phyloP scores from a whole-genome alignment of 192 early-diverging fungal species.

The Podila verticillata region DNA sequence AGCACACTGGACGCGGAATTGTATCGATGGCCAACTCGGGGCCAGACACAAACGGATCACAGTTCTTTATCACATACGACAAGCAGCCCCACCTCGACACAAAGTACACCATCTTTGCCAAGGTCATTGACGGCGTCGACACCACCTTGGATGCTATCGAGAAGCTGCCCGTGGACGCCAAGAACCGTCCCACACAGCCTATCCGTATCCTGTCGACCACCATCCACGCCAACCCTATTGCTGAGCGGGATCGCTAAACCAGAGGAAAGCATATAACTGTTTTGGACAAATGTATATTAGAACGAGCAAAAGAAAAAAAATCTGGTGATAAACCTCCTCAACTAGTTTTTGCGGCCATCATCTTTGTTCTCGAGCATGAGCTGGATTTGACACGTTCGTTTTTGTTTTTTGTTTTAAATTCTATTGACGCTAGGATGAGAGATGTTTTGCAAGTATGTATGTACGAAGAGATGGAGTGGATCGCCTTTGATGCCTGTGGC shows the following conservation, averaged over 20 bases:
- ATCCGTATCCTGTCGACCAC: constrained; percentile 80
- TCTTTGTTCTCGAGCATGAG: no score
- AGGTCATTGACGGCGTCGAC: constrained; percentile 90
- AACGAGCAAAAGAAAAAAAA: no score
- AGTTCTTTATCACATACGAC: constrained; percentile 91
- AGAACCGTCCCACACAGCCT: constrained; percentile 81
- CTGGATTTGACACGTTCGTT: no score
- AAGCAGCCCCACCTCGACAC: constrained; percentile 89
- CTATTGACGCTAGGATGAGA: no score
- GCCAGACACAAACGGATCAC: constrained; percentile 89
- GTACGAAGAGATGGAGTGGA: no score
- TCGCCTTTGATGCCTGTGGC: no score
- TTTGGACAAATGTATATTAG: neutral
- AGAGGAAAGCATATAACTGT: neutral
- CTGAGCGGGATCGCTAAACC: constrained; percentile 65
- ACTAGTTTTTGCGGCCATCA: no score
- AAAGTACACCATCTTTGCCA: constrained; percentile 93
- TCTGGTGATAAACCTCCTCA: no score
- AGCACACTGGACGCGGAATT: constrained; percentile 89
- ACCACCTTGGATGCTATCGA: constrained; percentile 87
- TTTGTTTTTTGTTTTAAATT: no score
- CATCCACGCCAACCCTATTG: constrained; percentile 96
- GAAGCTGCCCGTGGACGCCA: constrained; percentile 84
- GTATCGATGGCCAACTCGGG: constrained; percentile 95
- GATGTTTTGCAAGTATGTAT: no score